These are phyloP conservation scores for Acorus gramineus DNA, from an alignment of 106 monocot species.

Conservation along the genomic window DNA sequence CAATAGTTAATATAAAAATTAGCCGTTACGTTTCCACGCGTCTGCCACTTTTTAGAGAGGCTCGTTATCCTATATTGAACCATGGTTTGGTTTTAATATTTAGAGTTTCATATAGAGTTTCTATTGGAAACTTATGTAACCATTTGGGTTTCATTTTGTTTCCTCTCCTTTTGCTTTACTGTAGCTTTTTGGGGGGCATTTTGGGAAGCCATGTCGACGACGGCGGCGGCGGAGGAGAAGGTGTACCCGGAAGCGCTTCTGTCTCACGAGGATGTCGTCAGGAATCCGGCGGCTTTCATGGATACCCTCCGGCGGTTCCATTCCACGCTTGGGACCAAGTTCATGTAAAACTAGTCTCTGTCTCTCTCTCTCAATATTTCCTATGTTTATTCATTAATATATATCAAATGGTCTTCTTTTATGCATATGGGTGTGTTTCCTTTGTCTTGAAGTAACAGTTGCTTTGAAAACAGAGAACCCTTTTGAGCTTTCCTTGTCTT, in stretches of 20 bases:
- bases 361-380: not conserved
- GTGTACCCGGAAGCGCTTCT: conserved; percentile 48
- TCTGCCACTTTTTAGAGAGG: too few species aligned
- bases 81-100: too few species aligned
- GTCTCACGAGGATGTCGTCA: conserved; percentile 42
- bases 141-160: too few species aligned
- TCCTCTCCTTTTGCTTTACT: too few species aligned
- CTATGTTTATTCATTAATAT: not conserved
- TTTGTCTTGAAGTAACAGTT: not conserved
- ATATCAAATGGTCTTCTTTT: not conserved
- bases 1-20: too few species aligned
- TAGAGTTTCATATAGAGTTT: too few species aligned
- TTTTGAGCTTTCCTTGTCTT: not conserved
- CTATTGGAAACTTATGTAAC: too few species aligned
- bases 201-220: too few species aligned
- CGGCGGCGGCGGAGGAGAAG: conserved; percentile 2
- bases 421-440: too few species aligned
- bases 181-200: too few species aligned
- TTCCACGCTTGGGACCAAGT: conserved; percentile 52
- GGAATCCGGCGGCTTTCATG: conserved; percentile 32
- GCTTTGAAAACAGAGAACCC: not conserved
- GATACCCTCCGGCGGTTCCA: conserved; percentile 58
- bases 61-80: too few species aligned
- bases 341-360: conserved; percentile 39
- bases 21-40: too few species aligned